Evolutionary conservation across 192 early-diverging fungal species (phyloP), one percentile per base, ranked within the genome.

Genomic region (Backusella parvicylindrica): DNA sequence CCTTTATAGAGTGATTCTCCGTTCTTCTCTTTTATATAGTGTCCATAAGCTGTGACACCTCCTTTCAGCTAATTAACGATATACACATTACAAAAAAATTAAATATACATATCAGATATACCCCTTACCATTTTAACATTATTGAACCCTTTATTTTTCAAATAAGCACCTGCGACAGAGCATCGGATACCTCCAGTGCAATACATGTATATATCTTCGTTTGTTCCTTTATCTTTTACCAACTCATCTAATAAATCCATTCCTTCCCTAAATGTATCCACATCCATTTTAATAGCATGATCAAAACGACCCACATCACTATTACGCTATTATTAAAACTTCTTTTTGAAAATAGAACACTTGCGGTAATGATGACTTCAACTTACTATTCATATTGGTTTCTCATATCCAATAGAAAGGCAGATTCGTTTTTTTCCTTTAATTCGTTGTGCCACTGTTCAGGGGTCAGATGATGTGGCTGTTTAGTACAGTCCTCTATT

Each of bases 151-250:
- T 87, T 87, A 13, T 83, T 81, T 23, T 84, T 88, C 16, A 94
- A 80, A 15, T 91, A 80, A n/a, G 92, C 88, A 13, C 92, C 92
- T 21, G 92, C 91, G 15, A 90, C 84, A 1, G 91, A 90, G 67
- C 92, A 94, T 6, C 92, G 85, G 40, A 94, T 94, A 15, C 92
- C 92, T 35, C 92, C 92, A 6, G 92, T 92, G 79, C 92, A 94
- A 68, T 94, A 94, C 92, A 94, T 94, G 75, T 87, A 90, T 18
- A 94, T 88, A 30, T 89, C 89, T 64, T 89, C 72, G 33, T 88
- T 76, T 40, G 84, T 83, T 36, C 84, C 72, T 53, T 79, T 75
- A 15, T 78, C 71, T 68, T 84, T 82, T 71, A 94, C 73, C 12
- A 81, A n/a, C 1, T 85, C 77, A 12, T 89, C 79, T 82, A 94